These are phyloP conservation scores for Lentithecium fluviatile DNA, from an alignment of 495 filamentous ascomycete species.

Conservation along the genomic window DNA sequence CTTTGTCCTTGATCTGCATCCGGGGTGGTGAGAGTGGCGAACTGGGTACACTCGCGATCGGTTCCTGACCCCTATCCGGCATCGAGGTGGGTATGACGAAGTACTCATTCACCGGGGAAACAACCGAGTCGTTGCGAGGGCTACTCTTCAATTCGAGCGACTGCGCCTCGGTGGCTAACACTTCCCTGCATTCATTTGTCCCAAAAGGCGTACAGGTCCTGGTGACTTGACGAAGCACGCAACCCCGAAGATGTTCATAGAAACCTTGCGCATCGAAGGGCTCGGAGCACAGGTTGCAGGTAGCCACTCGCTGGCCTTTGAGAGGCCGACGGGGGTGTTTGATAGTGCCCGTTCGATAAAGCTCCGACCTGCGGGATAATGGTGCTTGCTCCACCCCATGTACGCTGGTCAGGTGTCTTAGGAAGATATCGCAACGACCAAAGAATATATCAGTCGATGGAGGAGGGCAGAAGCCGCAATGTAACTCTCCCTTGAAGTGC, in stretches of 20 bases:
- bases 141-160: background rate
- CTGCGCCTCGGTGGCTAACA: background rate
- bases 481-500: slow-evolving; percentile 23
- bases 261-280: slow-evolving; percentile 28
- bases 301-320: background rate
- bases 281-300: slow-evolving; percentile 14
- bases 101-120: no score
- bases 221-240: slow-evolving; percentile 14
- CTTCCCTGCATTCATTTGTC: background rate
- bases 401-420: slow-evolving; percentile 19
- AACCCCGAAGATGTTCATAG: slow-evolving; percentile 30
- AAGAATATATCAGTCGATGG: slow-evolving; percentile 6
- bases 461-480: slow-evolving; percentile 29
- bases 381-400: slow-evolving; percentile 15
- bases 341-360: background rate
- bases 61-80: background rate
- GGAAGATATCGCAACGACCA: slow-evolving; percentile 19
- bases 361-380: background rate
- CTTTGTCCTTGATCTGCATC: background rate
- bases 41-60: background rate
- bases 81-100: no score
- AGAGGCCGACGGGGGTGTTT: background rate
- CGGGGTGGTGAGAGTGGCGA: background rate
- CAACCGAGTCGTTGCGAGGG: no score
- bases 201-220: background rate